Conservation (phyloP, 2,329 filamentous ascomycete genomes). For the Pseudocercospora crystallina region DNA sequence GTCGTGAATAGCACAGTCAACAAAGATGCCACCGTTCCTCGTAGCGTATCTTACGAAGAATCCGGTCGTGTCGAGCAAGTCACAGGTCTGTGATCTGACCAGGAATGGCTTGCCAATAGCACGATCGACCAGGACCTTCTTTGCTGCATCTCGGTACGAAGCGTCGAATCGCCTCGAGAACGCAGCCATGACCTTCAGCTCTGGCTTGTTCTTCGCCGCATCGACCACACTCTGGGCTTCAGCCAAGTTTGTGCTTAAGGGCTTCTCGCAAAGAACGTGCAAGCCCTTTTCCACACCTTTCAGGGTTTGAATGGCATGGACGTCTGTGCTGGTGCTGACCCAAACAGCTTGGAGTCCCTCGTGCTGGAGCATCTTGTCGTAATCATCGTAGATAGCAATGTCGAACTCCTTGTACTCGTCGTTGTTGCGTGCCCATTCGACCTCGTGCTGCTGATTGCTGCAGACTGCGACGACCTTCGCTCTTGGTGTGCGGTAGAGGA, state of each 20-base stretch:
- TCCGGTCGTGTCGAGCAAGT: conserved; percentile 37
- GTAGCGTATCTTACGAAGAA: conserved; percentile 45
- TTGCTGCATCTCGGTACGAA: conserved; percentile 40
- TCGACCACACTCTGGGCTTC: conserved; percentile 33
- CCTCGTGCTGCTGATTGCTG: conserved; percentile 22
- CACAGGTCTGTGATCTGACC: conserved; percentile 43
- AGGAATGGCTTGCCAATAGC: conserved; percentile 42
- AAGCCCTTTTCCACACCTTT: conserved; percentile 54
- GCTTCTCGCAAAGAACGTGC: conserved; percentile 59
- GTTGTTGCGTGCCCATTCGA: conserved; percentile 49
- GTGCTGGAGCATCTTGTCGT: conserved; percentile 57
- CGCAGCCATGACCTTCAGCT: conserved; percentile 46
- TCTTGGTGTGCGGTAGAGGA: conserved; percentile 47
- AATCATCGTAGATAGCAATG: conserved; percentile 53
- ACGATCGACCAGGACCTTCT: conserved; percentile 34
- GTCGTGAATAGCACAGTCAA: conserved; percentile 46
- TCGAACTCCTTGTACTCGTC: conserved; percentile 47
- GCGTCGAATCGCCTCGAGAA: conserved; percentile 48
- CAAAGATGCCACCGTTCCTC: conserved; percentile 44
- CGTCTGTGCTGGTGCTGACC: conserved; percentile 53
- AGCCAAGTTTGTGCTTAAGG: conserved; percentile 33
- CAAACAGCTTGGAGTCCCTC: conserved; percentile 55
- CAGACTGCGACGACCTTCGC: conserved; percentile 53
- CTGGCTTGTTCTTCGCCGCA: conserved; percentile 36
- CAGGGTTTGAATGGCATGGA: conserved; percentile 57